A percentile compares a stretch with the other conserved stretches of the same genome.
Evolutionary conservation across 305 asterid genomes (phyloP).

Genomic region (Fraxinus velutina): DNA sequence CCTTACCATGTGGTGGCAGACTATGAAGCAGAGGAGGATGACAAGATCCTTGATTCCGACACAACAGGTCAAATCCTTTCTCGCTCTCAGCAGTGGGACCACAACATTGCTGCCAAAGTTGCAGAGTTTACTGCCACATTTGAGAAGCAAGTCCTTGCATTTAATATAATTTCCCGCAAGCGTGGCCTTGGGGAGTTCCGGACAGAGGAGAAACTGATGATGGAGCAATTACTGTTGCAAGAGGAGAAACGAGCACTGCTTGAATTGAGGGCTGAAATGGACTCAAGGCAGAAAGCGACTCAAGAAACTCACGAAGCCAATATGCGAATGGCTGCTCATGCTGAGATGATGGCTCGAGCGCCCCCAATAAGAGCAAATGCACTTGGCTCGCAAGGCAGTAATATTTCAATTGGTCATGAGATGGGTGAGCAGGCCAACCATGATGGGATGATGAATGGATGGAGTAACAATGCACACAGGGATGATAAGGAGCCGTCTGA

Average conservation of each 20-base stretch:
- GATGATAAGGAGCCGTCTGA: constrained; percentile 94
- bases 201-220: constrained; percentile 90
- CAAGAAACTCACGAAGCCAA: constrained; percentile 68
- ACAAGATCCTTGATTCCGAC: constrained; percentile 93
- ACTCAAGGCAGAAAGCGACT: constrained; percentile 62
- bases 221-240: constrained; percentile 80
- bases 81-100: constrained; percentile 98
- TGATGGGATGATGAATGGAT: constrained; percentile 61
- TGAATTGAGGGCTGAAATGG: constrained; percentile 71
- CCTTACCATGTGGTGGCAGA: constrained; percentile 99
- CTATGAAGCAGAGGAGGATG: constrained; percentile 98
- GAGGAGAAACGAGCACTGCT: constrained; percentile 66
- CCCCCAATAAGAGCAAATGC: constrained; percentile 72
- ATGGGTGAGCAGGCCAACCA: constrained; percentile 55
- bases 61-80: constrained; percentile 76
- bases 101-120: constrained; percentile 87
- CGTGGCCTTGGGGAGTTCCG: constrained; percentile 87
- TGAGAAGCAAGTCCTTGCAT: constrained; percentile 95
- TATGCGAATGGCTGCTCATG: constrained; percentile 76
- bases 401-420: constrained; percentile 43
- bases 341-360: constrained; percentile 75
- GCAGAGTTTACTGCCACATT: constrained; percentile 95
- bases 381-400: constrained; percentile 59
- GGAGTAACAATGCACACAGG: constrained; percentile 57
- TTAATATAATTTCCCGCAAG: constrained; percentile 82